phyloP scores from a whole-genome alignment of 2,329 filamentous ascomycete species.

The Xylariaceae sp. region DNA sequence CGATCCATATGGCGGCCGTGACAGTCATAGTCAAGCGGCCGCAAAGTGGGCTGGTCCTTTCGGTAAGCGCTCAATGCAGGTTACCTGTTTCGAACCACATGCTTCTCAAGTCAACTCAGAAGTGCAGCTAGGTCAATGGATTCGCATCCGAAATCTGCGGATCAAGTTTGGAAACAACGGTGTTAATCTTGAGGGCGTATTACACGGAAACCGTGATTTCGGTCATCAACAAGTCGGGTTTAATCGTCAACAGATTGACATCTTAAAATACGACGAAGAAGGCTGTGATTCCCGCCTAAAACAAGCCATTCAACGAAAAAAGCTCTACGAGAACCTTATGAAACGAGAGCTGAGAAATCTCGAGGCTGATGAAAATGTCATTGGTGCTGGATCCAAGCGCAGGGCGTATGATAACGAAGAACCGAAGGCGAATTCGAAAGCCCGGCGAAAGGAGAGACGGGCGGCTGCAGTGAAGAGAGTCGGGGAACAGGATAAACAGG shows the following conservation, averaged over 20 bases:
- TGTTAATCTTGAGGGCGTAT: conserved; percentile 61
- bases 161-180: conserved; percentile 52
- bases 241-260: conserved; percentile 51
- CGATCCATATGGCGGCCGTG: conserved; percentile 51
- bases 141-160: conserved; percentile 66
- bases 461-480: conserved; percentile 22
- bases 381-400: conserved; percentile 17
- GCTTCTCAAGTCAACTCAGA: conserved; percentile 50
- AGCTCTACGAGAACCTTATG: conserved; percentile 51
- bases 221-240: conserved; percentile 49
- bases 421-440: conserved; percentile 22
- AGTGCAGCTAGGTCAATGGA: conserved; percentile 54
- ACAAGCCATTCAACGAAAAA: conserved; percentile 57
- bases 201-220: conserved; percentile 54
- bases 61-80: conserved; percentile 64
- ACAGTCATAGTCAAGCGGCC: conserved; percentile 28
- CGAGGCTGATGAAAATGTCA: conserved; percentile 7
- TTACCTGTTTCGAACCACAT: conserved; percentile 68
- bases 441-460: conserved; percentile 28
- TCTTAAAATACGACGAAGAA: conserved; percentile 41
- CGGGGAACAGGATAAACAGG: conserved; percentile 28
- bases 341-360: conserved; percentile 26
- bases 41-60: conserved; percentile 65
- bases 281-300: conserved; percentile 45
- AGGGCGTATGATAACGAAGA: conserved; percentile 18